Conservation (phyloP, 164 flowering plant genomes). For the Chloranthus sessilifolius region DNA sequence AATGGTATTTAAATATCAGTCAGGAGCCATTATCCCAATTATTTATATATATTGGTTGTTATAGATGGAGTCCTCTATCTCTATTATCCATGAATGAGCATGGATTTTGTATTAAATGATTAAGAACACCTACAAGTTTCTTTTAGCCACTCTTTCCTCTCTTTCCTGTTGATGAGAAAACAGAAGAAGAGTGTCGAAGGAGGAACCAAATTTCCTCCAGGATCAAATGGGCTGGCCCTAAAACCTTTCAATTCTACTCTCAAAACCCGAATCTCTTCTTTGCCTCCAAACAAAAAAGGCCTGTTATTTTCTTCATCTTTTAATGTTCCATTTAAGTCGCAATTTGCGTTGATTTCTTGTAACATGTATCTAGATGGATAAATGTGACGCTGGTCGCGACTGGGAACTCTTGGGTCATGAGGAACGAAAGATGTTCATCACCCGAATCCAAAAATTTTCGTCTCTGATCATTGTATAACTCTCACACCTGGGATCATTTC, state of each 20-base stretch:
- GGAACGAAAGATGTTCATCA: no score
- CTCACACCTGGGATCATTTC: no score
- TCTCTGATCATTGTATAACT: no score
- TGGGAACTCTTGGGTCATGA: no score
- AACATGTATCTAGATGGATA: background rate
- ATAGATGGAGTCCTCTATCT: no score
- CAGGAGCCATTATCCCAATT: no score
- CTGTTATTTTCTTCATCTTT: background rate
- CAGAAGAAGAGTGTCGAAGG: conserved; percentile 14
- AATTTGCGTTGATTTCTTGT: background rate
- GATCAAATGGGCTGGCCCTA: conserved; percentile 94
- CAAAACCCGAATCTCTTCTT: conserved; percentile 70
- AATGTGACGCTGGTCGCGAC: conserved; percentile 2
- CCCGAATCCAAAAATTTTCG: no score
- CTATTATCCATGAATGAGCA: no score
- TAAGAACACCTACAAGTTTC: no score
- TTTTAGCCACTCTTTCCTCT: conserved; percentile 19
- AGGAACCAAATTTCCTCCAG: conserved; percentile 62
- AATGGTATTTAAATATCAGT: no score
- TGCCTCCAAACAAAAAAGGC: conserved; percentile 59
- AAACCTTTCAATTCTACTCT: conserved; percentile 73
- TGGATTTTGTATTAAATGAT: no score
- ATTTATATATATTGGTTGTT: no score
- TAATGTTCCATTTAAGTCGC: background rate
- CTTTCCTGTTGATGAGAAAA: conserved; percentile 17